Evolutionary conservation across 768 basidiomycete species (phyloP).

Genomic region (Dictyophora rubrovolvata): DNA sequence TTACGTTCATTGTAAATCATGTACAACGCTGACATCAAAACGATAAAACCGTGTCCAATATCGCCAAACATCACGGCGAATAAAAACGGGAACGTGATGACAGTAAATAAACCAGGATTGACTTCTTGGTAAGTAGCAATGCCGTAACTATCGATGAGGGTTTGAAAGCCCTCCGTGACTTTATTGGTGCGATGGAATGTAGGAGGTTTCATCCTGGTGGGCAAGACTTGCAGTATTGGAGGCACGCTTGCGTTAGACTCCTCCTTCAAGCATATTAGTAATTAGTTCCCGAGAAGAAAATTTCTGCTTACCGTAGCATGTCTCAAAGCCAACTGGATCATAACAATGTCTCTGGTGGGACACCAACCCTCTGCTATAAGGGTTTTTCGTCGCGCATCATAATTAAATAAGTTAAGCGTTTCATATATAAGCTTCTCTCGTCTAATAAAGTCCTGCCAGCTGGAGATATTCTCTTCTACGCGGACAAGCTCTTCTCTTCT

Average conservation of each 20-base stretch:
- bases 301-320: constrained; percentile 59
- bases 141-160: constrained; percentile 97
- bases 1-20: constrained; percentile 86
- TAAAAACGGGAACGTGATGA: constrained; percentile 93
- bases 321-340: constrained; percentile 78
- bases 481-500: constrained; percentile 74
- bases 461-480: constrained; percentile 74
- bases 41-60: constrained; percentile 89
- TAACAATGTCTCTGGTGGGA: constrained; percentile 81
- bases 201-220: constrained; percentile 84
- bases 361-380: constrained; percentile 97
- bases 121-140: constrained; percentile 91
- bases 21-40: constrained; percentile 60
- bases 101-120: constrained; percentile 90
- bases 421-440: constrained; percentile 97
- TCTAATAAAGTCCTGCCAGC: constrained; percentile 89
- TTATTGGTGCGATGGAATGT: constrained; percentile 93
- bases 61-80: constrained; percentile 99
- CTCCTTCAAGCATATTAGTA: constrained; percentile 35
- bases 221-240: constrained; percentile 84
- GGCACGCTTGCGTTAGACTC: constrained; percentile 88
- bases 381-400: constrained; percentile 88
- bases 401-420: constrained; percentile 91
- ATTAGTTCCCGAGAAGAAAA: background rate
- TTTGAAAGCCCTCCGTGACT: constrained; percentile 94